Base-by-base conservation (phyloP, 2,329 filamentous ascomycete species). In the Onygenales sp. region DNA sequence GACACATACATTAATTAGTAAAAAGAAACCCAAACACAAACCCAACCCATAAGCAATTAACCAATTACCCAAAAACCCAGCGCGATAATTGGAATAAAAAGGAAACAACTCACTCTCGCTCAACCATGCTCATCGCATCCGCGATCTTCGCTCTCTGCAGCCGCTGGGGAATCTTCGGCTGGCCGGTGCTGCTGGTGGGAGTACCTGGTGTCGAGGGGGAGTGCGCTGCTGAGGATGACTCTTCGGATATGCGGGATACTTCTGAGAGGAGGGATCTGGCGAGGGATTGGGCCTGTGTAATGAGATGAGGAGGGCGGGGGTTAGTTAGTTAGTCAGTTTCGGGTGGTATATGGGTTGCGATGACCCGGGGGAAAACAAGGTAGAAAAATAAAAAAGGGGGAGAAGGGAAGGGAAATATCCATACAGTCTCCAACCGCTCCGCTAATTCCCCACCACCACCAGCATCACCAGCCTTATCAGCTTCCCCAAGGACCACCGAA, bases 81-180 rank as follows among this genome's bases (percentile, higher is more conserved):
- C 7, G 38, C 13, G 21, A 13, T 11, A 13, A 10, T 9, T 32
- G 5, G 7, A 44, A 14, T 11, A 35, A 39, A 33, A 2, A 38
- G 32, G 6, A 38, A 51, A 32, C 13, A 42, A 66, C 70, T 57
- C 54, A 73, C 71, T 77, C 75, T 67, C 74, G 65, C 55, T 77
- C 75, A 46, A 78, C 72, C 72, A 77, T 72, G 42, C 64, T 67
- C 72, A 75, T 75, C 5, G 75, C 75, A 61, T 77, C 72, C 2
- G 66, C 65, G 47, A 77, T 64, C 62, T 70, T 74, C 38, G 72
- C 71, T 39, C 70, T 70, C 55, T 76, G 74, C 31, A 77, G 59
- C 51, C 70, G 65, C 44, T 69, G 66, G 1, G 73, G 69, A 17
- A 75, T 65, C 53, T 61, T 66, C 5, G 69, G 62, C 6, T 66